These are phyloP conservation scores for Vaccinium darrowii DNA, from an alignment of 148 eudicot species.

Conservation along the genomic window DNA sequence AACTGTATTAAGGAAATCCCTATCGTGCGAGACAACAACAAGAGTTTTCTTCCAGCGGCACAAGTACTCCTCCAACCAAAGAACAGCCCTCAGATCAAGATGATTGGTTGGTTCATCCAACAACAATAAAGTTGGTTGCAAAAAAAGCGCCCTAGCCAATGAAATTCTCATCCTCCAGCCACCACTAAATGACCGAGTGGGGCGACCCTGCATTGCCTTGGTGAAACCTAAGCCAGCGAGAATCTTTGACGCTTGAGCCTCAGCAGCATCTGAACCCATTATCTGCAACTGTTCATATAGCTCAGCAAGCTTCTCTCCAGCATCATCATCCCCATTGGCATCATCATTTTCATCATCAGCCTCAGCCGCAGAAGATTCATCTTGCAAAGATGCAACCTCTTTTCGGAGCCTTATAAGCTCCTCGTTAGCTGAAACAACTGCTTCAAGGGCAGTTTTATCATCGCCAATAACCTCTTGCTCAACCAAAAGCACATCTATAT, in stretches of 20 bases:
- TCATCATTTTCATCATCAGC: constrained; percentile 25
- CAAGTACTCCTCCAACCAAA: constrained; percentile 62
- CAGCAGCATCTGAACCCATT: constrained; percentile 63
- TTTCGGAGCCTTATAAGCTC: constrained; percentile 47
- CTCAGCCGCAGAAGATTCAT: constrained; percentile 31
- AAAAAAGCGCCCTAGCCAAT: constrained; percentile 53
- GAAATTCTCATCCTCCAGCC: constrained; percentile 74
- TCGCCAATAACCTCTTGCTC: constrained; percentile 21
- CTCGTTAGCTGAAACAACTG: constrained; percentile 50
- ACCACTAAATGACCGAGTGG: constrained; percentile 60
- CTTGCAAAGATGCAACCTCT: constrained; percentile 49
- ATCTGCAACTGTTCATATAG: constrained; percentile 47
- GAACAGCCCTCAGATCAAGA: constrained; percentile 61
- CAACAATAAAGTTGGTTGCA: constrained; percentile 53
- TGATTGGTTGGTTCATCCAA: constrained; percentile 67
- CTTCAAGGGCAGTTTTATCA: constrained; percentile 18
- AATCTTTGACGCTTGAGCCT: constrained; percentile 63
- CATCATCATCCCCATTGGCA: constrained; percentile 25
- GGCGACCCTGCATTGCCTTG: constrained; percentile 55
- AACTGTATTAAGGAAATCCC: constrained; percentile 58
- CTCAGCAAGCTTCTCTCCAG: constrained; percentile 57
- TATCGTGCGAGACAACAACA: constrained; percentile 61
- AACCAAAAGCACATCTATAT: constrained; percentile 19
- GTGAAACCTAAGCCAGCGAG: constrained; percentile 63
- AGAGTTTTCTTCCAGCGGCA: constrained; percentile 68